phyloP scores from a whole-genome alignment of 73 alveolate genomes.

The Halteria grandinella region DNA sequence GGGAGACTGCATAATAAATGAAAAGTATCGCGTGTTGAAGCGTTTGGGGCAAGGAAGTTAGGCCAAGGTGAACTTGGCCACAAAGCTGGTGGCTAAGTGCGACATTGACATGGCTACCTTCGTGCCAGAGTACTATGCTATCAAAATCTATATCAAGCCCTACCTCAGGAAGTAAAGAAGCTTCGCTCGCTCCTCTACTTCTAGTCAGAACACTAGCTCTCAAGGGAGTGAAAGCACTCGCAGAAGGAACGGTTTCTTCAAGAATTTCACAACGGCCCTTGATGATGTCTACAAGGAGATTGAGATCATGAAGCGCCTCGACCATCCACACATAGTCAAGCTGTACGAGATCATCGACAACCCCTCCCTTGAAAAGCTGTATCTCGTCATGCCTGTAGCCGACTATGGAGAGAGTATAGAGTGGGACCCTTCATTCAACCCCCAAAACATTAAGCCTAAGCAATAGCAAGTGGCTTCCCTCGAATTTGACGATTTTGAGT shows the following conservation, averaged over 20 bases:
- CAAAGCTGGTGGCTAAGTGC: no score
- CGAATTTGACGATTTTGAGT: no score
- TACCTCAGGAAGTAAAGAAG: constrained; percentile 35
- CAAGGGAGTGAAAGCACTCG: constrained; percentile 23
- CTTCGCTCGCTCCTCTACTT: constrained; percentile 18
- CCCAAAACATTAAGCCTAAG: no score
- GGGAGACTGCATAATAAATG: constrained; percentile 38
- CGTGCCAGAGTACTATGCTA: constrained; percentile 46
- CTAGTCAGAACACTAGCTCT: no score
- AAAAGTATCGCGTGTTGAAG: constrained; percentile 30
- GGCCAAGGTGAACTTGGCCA: constrained; percentile 34
- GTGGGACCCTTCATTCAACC: no score
- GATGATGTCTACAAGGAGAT: constrained; percentile 58
- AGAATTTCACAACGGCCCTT: constrained; percentile 42
- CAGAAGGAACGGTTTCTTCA: not conserved
- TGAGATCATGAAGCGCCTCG: constrained; percentile 54
- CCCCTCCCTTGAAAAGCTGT: constrained; percentile 48
- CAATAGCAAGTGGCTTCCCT: no score
- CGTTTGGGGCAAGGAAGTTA: constrained; percentile 42
- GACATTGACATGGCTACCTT: no score
- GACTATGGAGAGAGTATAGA: constrained; percentile 43
- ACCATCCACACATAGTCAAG: constrained; percentile 62
- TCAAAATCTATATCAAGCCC: constrained; percentile 28
- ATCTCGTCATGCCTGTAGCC: constrained; percentile 44
- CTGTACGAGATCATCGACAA: constrained; percentile 63